These are phyloP conservation scores for Penium margaritaceum DNA, from an alignment of 139 green algal genomes.

Conservation along the genomic window DNA sequence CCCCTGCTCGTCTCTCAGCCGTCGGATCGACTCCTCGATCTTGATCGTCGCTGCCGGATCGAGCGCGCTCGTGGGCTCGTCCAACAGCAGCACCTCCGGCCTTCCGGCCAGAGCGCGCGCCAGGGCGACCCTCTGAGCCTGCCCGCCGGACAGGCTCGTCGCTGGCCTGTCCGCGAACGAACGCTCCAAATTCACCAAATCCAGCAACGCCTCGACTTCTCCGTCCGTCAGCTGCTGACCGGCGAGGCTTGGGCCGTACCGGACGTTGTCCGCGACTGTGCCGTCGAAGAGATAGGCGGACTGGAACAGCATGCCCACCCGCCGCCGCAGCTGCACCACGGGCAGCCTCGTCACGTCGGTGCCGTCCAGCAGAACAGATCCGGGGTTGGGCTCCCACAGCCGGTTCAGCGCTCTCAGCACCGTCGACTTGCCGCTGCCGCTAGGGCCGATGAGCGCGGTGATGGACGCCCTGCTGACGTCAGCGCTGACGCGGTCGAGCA, in stretches of 20 bases:
- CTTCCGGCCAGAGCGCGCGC: slow-evolving; percentile 24
- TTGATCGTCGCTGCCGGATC: slow-evolving; percentile 17
- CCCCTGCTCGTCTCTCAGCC: slow-evolving; percentile 11
- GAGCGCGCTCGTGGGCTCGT: slow-evolving; percentile 30
- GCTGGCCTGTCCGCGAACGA: neutral
- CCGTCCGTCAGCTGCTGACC: slow-evolving; percentile 17
- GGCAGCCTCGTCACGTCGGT: slow-evolving; percentile 18
- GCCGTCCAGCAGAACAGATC: slow-evolving; percentile 9
- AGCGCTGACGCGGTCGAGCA: slow-evolving; percentile 3
- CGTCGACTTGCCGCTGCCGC: slow-evolving; percentile 28
- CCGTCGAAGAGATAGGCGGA: slow-evolving; percentile 26
- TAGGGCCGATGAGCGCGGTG: slow-evolving; percentile 9
- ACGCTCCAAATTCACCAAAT: neutral
- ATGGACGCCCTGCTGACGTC: slow-evolving; percentile 4
- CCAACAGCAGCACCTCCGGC: slow-evolving; percentile 34
- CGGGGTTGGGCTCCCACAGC: slow-evolving; percentile 13
- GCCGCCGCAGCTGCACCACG: slow-evolving; percentile 3
- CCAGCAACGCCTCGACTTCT: slow-evolving; percentile 21
- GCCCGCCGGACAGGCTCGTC: slow-evolving; percentile 35
- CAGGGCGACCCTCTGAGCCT: slow-evolving; percentile 31
- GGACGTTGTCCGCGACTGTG: slow-evolving; percentile 21
- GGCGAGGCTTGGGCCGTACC: slow-evolving; percentile 16
- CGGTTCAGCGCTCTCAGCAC: slow-evolving; percentile 21
- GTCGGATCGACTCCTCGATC: slow-evolving; percentile 17
- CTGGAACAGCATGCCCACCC: slow-evolving; percentile 37